Conservation (phyloP, 73 alveolate genomes). For the Durusdinium trenchii region DNA sequence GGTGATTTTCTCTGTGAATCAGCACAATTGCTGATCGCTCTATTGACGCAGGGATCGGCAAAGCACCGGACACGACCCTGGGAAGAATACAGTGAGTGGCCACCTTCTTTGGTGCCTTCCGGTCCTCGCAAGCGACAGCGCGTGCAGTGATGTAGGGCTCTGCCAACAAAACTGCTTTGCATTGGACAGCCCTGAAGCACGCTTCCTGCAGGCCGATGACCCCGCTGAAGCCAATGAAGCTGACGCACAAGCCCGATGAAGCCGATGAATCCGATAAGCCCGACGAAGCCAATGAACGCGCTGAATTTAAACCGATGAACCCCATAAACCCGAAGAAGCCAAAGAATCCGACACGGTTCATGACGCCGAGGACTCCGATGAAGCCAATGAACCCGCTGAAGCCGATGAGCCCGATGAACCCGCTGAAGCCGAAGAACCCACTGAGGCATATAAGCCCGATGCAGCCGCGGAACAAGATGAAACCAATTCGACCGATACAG, state of each 20-base stretch:
- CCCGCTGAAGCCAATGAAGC: neutral
- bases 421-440: too few relatives aligned
- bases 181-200: neutral
- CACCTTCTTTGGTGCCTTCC: neutral
- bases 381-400: too few relatives aligned
- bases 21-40: neutral
- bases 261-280: too few relatives aligned
- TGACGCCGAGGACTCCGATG: too few relatives aligned
- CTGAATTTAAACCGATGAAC: too few relatives aligned
- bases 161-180: neutral
- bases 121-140: neutral
- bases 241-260: neutral
- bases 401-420: too few relatives aligned
- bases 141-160: neutral
- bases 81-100: neutral
- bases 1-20: slow-evolving; percentile 33
- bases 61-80: neutral
- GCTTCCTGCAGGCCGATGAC: neutral
- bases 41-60: neutral
- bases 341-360: too few relatives aligned
- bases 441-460: too few relatives aligned
- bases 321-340: too few relatives aligned
- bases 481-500: too few relatives aligned
- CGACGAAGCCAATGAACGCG: too few relatives aligned
- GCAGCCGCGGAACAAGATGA: too few relatives aligned